Percentiles rank a stretch among this genome's conserved stretches.
phyloP scores from a whole-genome alignment of 148 eudicot genomes.

The Bassia scoparia region DNA sequence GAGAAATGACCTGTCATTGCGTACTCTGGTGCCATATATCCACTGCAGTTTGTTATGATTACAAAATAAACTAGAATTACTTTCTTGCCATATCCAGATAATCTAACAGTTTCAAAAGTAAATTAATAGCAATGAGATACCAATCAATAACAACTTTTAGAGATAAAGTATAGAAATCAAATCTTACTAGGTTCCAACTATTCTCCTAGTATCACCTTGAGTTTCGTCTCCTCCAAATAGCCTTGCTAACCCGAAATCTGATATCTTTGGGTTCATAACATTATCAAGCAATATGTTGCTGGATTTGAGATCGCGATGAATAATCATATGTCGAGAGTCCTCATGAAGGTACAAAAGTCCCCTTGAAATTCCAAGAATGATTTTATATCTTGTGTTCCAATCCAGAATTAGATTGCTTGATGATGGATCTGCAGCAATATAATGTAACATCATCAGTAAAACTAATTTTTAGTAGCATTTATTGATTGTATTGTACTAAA shows the following conservation, averaged over 20 bases:
- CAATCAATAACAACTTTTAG: too few relatives aligned
- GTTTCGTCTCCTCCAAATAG: constrained; percentile 29
- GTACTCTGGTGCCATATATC: background rate
- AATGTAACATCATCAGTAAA: background rate
- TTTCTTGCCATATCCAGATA: background rate
- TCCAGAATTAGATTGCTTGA: constrained; percentile 9
- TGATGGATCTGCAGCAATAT: constrained; percentile 13
- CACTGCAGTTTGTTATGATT: background rate
- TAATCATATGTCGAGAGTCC: constrained; percentile 30
- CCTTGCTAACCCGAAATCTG: constrained; percentile 36
- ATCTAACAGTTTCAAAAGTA: background rate
- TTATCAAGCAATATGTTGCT: constrained; percentile 29
- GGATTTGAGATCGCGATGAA: constrained; percentile 31
- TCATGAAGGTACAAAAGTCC: constrained; percentile 35
- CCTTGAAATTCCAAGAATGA: constrained; percentile 28
- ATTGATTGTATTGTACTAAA: too few relatives aligned
- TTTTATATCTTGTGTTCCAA: constrained; percentile 28
- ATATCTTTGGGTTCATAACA: constrained; percentile 35
- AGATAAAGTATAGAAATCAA: background rate
- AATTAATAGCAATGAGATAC: too few relatives aligned
- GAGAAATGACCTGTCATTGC: background rate
- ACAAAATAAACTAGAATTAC: background rate
- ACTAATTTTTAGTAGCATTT: too few relatives aligned
- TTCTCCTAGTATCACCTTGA: constrained; percentile 26
- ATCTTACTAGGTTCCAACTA: constrained; percentile 31